These are phyloP conservation scores for Hymenotorrendiella dingleyae DNA, from an alignment of 2,329 filamentous ascomycete genomes.

Conservation along the genomic window DNA sequence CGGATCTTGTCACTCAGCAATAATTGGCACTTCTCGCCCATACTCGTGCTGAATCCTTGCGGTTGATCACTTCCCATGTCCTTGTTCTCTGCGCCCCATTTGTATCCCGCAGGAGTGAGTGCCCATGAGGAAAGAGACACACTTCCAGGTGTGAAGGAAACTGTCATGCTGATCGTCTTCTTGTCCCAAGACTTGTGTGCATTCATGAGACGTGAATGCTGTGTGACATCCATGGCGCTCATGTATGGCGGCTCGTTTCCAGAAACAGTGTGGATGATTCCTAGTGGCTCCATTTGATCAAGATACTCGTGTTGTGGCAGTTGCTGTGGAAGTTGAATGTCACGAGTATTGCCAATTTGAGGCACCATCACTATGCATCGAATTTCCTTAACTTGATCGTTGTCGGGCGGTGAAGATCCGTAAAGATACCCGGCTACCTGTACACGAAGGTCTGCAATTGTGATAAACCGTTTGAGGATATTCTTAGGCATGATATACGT, in stretches of 20 bases:
- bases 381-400: constrained; percentile 95
- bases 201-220: constrained; percentile 86
- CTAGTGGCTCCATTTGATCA: constrained; percentile 78
- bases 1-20: constrained; percentile 88
- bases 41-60: constrained; percentile 82
- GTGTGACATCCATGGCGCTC: constrained; percentile 90
- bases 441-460: constrained; percentile 89
- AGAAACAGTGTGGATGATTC: constrained; percentile 90
- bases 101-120: constrained; percentile 85
- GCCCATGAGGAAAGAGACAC: constrained; percentile 93
- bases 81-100: constrained; percentile 95
- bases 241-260: constrained; percentile 96
- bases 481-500: constrained; percentile 99
- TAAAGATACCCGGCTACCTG: constrained; percentile 97
- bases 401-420: constrained; percentile 85
- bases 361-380: constrained; percentile 96
- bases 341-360: constrained; percentile 88
- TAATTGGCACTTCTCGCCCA: constrained; percentile 94
- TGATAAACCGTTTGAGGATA: constrained; percentile 96
- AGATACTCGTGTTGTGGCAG: constrained; percentile 91
- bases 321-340: constrained; percentile 83
- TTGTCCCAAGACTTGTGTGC: constrained; percentile 73
- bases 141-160: constrained; percentile 93
- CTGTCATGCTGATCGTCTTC: constrained; percentile 89
- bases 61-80: constrained; percentile 90